phyloP scores from a whole-genome alignment of 108 stramenopile genomes.

The Cyclotella kingstonii region DNA sequence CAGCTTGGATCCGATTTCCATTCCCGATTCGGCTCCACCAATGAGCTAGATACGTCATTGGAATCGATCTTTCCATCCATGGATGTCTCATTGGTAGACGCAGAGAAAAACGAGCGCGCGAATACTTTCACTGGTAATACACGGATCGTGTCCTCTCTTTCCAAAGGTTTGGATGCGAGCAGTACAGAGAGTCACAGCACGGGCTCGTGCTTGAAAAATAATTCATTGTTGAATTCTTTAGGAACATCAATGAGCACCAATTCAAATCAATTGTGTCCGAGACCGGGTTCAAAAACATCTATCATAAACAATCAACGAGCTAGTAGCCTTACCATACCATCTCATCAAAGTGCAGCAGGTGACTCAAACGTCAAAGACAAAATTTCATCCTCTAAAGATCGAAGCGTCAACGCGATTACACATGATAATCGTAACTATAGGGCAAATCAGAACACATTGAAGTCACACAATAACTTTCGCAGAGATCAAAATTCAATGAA shows the following conservation, averaged over 20 bases:
- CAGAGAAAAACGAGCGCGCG: background rate
- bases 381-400: no score
- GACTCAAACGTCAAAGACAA: no score
- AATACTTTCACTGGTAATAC: background rate
- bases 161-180: background rate
- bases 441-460: background rate
- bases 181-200: background rate
- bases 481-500: background rate
- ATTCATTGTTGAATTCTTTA: background rate
- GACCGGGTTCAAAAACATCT: no score
- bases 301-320: no score
- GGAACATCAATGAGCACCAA: background rate
- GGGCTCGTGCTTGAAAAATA: background rate
- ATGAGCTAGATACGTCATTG: conserved; percentile 3
- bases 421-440: background rate
- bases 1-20: background rate
- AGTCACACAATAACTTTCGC: background rate
- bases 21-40: background rate
- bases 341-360: no score
- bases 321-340: no score
- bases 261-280: no score
- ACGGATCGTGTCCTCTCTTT: background rate
- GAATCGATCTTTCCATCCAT: background rate
- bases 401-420: no score
- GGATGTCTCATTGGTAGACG: background rate